Conservation (phyloP, 2,329 filamentous ascomycete genomes). For the Fusarium cyanostomum region DNA sequence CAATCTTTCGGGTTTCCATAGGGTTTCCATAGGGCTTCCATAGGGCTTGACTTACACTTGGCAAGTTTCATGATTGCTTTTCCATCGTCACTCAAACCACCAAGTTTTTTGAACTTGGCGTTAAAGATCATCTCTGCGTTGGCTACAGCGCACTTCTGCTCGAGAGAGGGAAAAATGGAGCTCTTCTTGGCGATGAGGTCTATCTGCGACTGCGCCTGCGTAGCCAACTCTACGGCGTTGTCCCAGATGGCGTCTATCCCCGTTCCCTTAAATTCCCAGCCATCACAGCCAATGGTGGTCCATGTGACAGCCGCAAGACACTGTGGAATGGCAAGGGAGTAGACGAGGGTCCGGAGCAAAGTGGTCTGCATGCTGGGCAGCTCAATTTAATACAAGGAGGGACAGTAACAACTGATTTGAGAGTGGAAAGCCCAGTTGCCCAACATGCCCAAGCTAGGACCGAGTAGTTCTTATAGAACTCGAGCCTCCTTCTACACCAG, state of each 20-base stretch:
- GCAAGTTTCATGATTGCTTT: background rate
- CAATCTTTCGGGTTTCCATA: background rate
- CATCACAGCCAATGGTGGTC: conserved; percentile 1
- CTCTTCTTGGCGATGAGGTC: conserved; percentile 1
- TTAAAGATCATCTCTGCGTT: conserved; percentile 5
- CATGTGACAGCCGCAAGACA: conserved; percentile 2
- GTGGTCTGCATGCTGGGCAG: conserved; percentile 6
- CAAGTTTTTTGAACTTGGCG: background rate
- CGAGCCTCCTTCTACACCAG: background rate
- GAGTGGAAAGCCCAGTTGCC: background rate
- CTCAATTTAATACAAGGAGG: background rate
- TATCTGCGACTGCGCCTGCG: conserved; percentile 6
- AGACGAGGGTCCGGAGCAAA: background rate
- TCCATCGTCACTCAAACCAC: background rate
- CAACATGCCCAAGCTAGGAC: background rate
- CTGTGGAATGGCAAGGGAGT: background rate
- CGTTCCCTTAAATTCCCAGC: conserved; percentile 5
- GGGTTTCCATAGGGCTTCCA: too few species aligned
- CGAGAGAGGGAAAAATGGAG: background rate
- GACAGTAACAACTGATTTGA: background rate
- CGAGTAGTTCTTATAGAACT: conserved; percentile 5
- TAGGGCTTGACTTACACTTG: background rate
- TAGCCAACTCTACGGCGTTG: conserved; percentile 1
- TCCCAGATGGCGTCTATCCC: conserved; percentile 4
- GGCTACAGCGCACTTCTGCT: background rate